phyloP scores from a whole-genome alignment of 805 yeast genomes.

The Tetrapisispora fleetii region DNA sequence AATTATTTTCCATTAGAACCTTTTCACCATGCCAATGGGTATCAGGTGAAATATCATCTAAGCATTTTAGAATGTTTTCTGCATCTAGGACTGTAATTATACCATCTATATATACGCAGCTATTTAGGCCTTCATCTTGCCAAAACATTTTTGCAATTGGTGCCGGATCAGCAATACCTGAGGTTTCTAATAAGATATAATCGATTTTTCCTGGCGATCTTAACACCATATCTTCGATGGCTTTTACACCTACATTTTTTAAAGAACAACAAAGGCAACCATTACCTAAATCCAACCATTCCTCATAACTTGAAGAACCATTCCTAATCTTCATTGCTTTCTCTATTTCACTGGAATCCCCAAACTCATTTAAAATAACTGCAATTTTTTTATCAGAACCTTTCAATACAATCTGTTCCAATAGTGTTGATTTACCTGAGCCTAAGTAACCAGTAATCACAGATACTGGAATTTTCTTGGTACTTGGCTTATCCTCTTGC shows the following conservation, averaged over 20 bases:
- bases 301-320: conserved; percentile 52
- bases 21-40: conserved; percentile 56
- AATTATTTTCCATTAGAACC: conserved; percentile 31
- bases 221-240: conserved; percentile 78
- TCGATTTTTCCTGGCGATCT: conserved; percentile 67
- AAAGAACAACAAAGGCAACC: conserved; percentile 97
- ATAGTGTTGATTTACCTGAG: conserved; percentile 82
- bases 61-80: conserved; percentile 50
- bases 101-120: conserved; percentile 84
- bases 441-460: conserved; percentile 93
- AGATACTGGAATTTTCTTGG: conserved; percentile 71
- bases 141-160: conserved; percentile 97
- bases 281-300: conserved; percentile 94
- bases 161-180: conserved; percentile 96
- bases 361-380: conserved; percentile 85
- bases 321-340: conserved; percentile 62
- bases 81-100: conserved; percentile 81
- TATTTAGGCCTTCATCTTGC: conserved; percentile 82
- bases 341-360: conserved; percentile 84
- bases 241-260: conserved; percentile 87
- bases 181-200: conserved; percentile 85
- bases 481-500: background rate
- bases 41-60: conserved; percentile 52
- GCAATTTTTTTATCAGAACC: conserved; percentile 68
- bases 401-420: conserved; percentile 61